phyloP scores from a whole-genome alignment of 78 protist genomes.

The Emiliania huxleyi region DNA sequence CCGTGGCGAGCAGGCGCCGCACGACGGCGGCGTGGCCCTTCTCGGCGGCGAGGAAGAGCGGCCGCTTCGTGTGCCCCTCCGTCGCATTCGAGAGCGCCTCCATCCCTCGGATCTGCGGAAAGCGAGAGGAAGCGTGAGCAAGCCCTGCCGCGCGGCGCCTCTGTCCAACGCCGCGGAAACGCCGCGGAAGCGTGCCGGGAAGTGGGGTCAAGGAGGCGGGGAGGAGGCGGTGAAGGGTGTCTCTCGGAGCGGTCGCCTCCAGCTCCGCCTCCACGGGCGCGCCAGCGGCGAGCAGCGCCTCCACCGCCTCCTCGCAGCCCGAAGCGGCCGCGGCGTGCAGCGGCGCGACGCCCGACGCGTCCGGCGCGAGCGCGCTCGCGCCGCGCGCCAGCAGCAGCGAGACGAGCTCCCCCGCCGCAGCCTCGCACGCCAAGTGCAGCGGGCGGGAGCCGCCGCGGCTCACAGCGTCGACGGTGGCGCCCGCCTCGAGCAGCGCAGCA shows the following conservation, averaged over 20 bases:
- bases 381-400: not conserved
- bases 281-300: not conserved
- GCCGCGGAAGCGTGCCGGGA: too few relatives aligned
- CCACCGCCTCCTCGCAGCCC: not conserved
- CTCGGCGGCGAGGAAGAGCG: conserved; percentile 11
- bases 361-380: not conserved
- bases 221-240: too few relatives aligned
- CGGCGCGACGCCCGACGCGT: not conserved
- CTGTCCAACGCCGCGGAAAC: too few relatives aligned
- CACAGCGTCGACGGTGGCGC: not conserved
- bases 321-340: not conserved
- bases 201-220: too few relatives aligned
- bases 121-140: too few relatives aligned
- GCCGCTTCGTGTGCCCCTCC: not conserved
- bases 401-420: not conserved
- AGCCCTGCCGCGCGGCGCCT: too few relatives aligned
- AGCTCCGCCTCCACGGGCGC: not conserved
- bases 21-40: not conserved
- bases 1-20: not conserved
- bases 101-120: not conserved
- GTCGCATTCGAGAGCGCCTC: not conserved
- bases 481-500: not conserved
- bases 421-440: conserved; percentile 1
- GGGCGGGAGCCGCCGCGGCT: not conserved
- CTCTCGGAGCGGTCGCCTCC: too few relatives aligned